Evolutionary conservation across 768 basidiomycete genomes (phyloP).

Genomic region (Amanita subjunquillea): DNA sequence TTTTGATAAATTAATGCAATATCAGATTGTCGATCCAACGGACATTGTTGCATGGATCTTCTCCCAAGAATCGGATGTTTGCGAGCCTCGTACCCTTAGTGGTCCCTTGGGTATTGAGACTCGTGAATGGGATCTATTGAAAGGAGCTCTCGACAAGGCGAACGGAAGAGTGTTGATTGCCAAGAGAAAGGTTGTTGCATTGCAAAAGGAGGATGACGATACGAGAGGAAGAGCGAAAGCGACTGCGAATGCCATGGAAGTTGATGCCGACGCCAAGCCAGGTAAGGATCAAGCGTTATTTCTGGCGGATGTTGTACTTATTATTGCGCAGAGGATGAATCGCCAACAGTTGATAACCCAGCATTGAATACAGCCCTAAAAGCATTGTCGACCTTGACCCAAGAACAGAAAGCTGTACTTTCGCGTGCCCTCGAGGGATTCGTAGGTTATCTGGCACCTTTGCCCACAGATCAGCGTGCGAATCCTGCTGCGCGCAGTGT

Average conservation of each 20-base stretch:
- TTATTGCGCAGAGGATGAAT: constrained; percentile 25
- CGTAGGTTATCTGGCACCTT: constrained; percentile 46
- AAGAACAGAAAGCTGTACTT: constrained; percentile 68
- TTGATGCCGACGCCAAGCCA: constrained; percentile 55
- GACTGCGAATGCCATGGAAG: constrained; percentile 55
- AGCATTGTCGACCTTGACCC: constrained; percentile 61
- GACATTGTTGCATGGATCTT: constrained; percentile 89
- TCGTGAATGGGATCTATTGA: constrained; percentile 81
- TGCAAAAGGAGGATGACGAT: constrained; percentile 87
- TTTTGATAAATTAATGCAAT: constrained; percentile 97
- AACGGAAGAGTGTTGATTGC: constrained; percentile 81
- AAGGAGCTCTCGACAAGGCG: constrained; percentile 79
- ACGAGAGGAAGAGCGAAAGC: constrained; percentile 69
- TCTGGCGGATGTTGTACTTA: background rate
- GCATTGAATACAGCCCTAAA: constrained; percentile 64
- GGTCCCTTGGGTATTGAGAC: constrained; percentile 37
- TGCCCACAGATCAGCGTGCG: constrained; percentile 28
- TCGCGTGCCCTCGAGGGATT: constrained; percentile 72
- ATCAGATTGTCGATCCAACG: constrained; percentile 90
- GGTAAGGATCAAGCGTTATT: constrained; percentile 15
- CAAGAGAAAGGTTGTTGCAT: constrained; percentile 55
- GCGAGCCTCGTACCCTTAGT: constrained; percentile 24
- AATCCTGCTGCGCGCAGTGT: constrained; percentile 44
- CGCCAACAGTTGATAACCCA: constrained; percentile 41
- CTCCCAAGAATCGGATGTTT: constrained; percentile 36